phyloP scores from a whole-genome alignment of 1,139 yeast genomes.

The Wickerhamomyces sp. region DNA sequence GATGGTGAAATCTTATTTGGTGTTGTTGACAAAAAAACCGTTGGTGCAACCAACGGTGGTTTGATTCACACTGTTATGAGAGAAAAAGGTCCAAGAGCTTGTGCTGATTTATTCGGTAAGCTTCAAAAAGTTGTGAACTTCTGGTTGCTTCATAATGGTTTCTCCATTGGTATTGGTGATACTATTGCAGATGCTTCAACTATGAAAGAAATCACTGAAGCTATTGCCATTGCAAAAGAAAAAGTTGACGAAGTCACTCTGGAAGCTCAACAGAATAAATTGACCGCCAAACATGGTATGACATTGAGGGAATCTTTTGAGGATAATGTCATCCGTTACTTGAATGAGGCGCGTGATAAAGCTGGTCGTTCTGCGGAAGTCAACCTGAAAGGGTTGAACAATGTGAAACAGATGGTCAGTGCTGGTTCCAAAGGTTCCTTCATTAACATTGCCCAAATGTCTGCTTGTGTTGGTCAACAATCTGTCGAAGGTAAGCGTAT shows the following conservation, averaged over 20 bases:
- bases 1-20: constrained; percentile 75
- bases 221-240: constrained; percentile 87
- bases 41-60: constrained; percentile 98
- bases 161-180: constrained; percentile 99
- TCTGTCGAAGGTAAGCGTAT: constrained; percentile 99
- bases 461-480: constrained; percentile 99
- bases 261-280: constrained; percentile 83
- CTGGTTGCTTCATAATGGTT: constrained; percentile 95
- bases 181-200: constrained; percentile 98
- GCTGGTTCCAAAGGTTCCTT: constrained; percentile 99
- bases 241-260: constrained; percentile 90
- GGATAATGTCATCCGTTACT: constrained; percentile 90
- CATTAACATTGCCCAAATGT: constrained; percentile 98
- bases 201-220: constrained; percentile 87
- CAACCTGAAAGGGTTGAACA: constrained; percentile 87
- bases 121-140: constrained; percentile 93
- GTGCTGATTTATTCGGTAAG: constrained; percentile 89
- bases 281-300: constrained; percentile 99
- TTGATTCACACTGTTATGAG: constrained; percentile 94
- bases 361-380: constrained; percentile 99
- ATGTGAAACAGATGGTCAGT: constrained; percentile 98
- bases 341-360: constrained; percentile 98
- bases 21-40: constrained; percentile 95
- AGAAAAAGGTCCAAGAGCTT: constrained; percentile 89
- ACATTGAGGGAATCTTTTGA: constrained; percentile 97